These are phyloP conservation scores for Aspergillus quadricinctus DNA, from an alignment of 2,329 filamentous ascomycete species.

Conservation along the genomic window DNA sequence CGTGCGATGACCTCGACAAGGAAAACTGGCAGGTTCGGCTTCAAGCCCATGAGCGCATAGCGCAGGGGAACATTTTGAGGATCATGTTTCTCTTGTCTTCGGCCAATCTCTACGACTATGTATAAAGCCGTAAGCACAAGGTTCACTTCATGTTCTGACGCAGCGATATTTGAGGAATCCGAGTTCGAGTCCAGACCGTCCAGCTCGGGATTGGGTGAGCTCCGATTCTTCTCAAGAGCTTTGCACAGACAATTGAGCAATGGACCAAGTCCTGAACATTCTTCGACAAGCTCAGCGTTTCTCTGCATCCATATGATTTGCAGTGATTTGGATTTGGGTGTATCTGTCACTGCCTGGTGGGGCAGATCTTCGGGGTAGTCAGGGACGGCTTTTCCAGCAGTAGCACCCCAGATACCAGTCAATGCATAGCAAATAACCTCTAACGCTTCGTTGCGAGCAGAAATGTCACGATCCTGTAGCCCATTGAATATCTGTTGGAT, in stretches of 20 bases:
- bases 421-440: conserved; percentile 51
- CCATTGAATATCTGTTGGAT: conserved; percentile 34
- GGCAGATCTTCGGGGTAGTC: conserved; percentile 28
- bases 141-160: conserved; percentile 39
- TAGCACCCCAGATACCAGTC: conserved; percentile 67
- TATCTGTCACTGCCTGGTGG: conserved; percentile 37
- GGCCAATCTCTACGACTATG: conserved; percentile 38
- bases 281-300: conserved; percentile 35
- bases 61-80: conserved; percentile 20
- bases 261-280: conserved; percentile 31
- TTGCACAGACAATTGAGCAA: conserved; percentile 36
- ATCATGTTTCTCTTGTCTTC: conserved; percentile 31
- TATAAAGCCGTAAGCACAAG: conserved; percentile 42
- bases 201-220: conserved; percentile 18
- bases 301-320: conserved; percentile 46
- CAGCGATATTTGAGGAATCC: conserved; percentile 31
- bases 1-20: conserved; percentile 66
- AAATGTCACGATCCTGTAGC: conserved; percentile 36
- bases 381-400: conserved; percentile 47
- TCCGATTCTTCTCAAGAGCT: conserved; percentile 36
- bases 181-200: conserved; percentile 28
- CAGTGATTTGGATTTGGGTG: conserved; percentile 44
- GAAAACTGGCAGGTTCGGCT: conserved; percentile 66
- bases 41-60: conserved; percentile 48
- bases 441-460: conserved; percentile 42